Base-by-base conservation (phyloP, 2,329 filamentous ascomycete species). In the Chlorencoelia australis region DNA sequence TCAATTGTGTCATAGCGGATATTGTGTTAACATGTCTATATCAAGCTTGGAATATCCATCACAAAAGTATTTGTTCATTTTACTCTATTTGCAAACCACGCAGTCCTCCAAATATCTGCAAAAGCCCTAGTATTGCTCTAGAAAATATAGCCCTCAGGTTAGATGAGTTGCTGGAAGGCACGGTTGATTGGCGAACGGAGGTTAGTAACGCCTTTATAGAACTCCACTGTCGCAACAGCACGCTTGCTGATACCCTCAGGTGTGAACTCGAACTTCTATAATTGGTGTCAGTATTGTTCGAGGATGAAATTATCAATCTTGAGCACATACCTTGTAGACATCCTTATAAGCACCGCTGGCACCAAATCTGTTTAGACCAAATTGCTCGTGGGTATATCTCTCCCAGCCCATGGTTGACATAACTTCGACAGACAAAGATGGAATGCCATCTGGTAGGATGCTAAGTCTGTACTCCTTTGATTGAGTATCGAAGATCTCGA, bases 371-470 rank as follows among this genome's bases (percentile, higher is more conserved):
- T 98, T 98, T 51, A 98, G 79, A 62, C 91, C 91, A 58, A 98
- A 98, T 71, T 98, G 91, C 78, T 98, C 91, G 68, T 98, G 89
- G 42, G 87, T 84, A 71, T 96, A 98, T 65, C 89, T 83, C 76
- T 96, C 88, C 91, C 91, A 98, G 53, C 91, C 91, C 67, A 95
- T 79, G 52, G 91, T 98, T 65, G 75, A 82, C 84, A 94, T 93
- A 62, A 87, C 88, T 73, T 98, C 91, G 52, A 98, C 83, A 39
- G 84, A 93, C 64, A 98, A 65, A 45, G 87, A 77, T 50, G 91
- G 89, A 60, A 95, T 89, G 51, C 88, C 88, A 61, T 95, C 87
- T 55, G 89, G 91, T 46, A 98, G 77, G 50, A 94, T 83, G 50
- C 79, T 82, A 52, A 98, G 81, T 62, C 79, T 80, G 79, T 98